These are phyloP conservation scores for Mytilinidion resinicola DNA, from an alignment of 495 filamentous ascomycete species.

Conservation along the genomic window DNA sequence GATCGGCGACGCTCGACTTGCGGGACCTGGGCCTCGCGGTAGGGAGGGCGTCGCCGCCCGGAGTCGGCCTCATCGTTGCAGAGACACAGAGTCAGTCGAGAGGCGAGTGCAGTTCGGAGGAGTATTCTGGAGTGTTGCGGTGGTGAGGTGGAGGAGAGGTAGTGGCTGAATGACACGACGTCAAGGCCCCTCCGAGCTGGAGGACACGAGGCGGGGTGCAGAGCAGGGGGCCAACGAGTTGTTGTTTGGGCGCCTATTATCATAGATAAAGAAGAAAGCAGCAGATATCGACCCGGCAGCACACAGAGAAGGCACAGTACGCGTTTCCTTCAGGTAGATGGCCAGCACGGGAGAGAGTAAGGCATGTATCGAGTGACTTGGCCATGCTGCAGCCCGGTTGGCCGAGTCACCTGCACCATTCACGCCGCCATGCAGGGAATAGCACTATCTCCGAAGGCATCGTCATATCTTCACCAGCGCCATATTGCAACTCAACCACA, in stretches of 20 bases:
- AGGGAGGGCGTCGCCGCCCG: conserved; percentile 23
- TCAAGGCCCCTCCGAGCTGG: not conserved
- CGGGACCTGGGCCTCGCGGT: conserved; percentile 15
- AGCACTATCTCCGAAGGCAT: too few species aligned
- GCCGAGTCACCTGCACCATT: too few species aligned
- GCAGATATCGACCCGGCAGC: not conserved
- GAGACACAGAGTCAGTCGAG: not conserved
- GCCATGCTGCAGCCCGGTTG: too few species aligned
- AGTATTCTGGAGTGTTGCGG: not conserved
- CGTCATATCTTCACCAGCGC: too few species aligned
- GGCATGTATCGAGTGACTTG: not conserved
- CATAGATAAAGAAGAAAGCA: not conserved
- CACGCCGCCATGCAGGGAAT: too few species aligned
- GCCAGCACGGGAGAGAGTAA: not conserved
- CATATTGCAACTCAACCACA: too few species aligned
- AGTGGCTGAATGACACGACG: too few species aligned
- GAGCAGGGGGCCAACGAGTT: not conserved
- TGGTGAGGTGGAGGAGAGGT: not conserved
- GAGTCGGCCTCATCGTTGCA: conserved; percentile 18
- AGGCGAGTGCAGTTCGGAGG: not conserved
- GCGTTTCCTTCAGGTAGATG: not conserved
- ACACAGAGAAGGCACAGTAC: not conserved
- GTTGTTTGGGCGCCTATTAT: not conserved
- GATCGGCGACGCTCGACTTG: conserved; percentile 27
- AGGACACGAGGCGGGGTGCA: not conserved